These are phyloP conservation scores for Phytophthora pinifolia DNA, from an alignment of 352 stramenopile species.

Conservation along the genomic window DNA sequence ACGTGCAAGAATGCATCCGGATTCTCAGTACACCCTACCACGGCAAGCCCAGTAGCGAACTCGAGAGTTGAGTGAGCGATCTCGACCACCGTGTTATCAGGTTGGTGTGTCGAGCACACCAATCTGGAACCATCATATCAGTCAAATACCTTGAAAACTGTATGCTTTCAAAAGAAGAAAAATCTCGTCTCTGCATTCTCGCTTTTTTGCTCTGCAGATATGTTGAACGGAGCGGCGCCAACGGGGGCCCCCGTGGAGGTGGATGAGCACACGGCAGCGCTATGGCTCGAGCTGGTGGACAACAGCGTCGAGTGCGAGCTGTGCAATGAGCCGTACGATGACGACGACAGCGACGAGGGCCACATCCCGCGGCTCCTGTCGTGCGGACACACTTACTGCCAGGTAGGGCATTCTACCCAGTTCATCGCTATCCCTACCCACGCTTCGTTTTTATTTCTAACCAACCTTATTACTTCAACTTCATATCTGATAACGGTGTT, in stretches of 20 bases:
- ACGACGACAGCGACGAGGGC: constrained; percentile 52
- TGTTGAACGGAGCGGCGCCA: constrained; percentile 12
- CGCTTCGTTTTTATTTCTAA: neutral
- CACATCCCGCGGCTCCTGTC: constrained; percentile 71
- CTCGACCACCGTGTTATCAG: constrained; percentile 9
- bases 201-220: constrained; percentile 15
- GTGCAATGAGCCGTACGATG: constrained; percentile 84
- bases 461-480: constrained; percentile 10
- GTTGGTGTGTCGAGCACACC: constrained; percentile 14
- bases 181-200: constrained; percentile 13
- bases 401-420: constrained; percentile 38
- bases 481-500: constrained; percentile 2
- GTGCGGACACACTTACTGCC: constrained; percentile 85
- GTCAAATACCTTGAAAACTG: constrained; percentile 3
- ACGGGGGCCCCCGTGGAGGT: constrained; percentile 22
- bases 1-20: constrained; percentile 69
- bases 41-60: constrained; percentile 8
- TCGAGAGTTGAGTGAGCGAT: neutral
- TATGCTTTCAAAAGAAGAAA: neutral
- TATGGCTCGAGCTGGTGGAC: constrained; percentile 78
- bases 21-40: constrained; percentile 59
- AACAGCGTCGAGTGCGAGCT: constrained; percentile 84
- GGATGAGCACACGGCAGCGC: constrained; percentile 50
- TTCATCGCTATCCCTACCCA: too few species aligned
- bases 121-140: constrained; percentile 16